Percentiles rank a stretch among this genome's conserved stretches.
Evolutionary conservation across 306 rosid genomes (phyloP).

Genomic region (Malus sylvestris): DNA sequence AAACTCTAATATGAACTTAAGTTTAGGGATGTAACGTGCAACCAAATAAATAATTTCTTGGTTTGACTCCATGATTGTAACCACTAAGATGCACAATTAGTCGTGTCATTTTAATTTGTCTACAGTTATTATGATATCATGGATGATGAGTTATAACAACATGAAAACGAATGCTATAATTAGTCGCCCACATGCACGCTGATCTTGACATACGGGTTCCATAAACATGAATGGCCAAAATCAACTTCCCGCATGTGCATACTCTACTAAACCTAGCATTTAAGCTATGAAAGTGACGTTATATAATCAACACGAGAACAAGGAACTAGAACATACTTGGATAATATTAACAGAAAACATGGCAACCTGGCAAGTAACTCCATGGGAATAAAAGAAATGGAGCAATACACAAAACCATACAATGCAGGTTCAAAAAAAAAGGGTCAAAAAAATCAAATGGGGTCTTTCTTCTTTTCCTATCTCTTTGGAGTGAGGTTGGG

Average conservation of each 20-base stretch:
- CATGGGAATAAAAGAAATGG: not conserved
- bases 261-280: not conserved
- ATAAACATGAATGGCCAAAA: too few relatives aligned
- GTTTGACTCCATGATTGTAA: not conserved
- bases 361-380: too few relatives aligned
- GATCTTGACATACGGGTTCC: not conserved
- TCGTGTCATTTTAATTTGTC: not conserved
- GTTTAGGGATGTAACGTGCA: not conserved
- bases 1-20: not conserved
- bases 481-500: not conserved
- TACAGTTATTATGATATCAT: not conserved
- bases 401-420: not conserved
- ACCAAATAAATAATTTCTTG: not conserved
- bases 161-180: too few relatives aligned
- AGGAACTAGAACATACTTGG: not conserved
- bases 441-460: not conserved
- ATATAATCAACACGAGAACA: not conserved
- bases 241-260: not conserved
- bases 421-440: not conserved
- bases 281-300: not conserved
- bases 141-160: not conserved
- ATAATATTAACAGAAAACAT: too few relatives aligned
- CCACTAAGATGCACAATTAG: not conserved
- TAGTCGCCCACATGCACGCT: rapidly evolving
- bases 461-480: not conserved